These are phyloP conservation scores for Fusarium tuaranense DNA, from an alignment of 2,329 filamentous ascomycete species.

Conservation along the genomic window DNA sequence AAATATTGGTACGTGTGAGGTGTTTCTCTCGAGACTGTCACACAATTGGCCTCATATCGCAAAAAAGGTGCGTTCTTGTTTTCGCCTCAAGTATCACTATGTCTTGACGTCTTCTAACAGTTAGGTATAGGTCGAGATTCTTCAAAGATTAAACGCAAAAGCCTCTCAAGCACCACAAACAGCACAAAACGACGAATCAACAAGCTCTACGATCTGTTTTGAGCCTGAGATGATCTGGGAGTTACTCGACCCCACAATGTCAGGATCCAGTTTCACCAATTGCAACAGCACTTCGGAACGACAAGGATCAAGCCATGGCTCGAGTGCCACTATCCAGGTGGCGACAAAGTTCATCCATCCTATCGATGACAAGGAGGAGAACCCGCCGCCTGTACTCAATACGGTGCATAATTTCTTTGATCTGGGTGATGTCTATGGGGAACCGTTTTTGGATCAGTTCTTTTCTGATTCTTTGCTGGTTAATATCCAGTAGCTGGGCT, in stretches of 20 bases:
- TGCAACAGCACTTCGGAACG: neutral
- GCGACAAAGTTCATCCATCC: conserved; percentile 43
- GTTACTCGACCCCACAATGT: conserved; percentile 31
- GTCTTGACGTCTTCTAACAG: fast-evolving
- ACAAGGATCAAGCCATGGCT: neutral
- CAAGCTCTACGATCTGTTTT: conserved; percentile 26
- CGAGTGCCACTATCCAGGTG: conserved; percentile 37
- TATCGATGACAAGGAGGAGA: conserved; percentile 9
- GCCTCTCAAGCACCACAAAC: conserved; percentile 13
- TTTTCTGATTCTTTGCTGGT: conserved; percentile 37
- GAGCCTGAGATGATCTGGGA: conserved; percentile 41
- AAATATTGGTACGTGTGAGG: conserved; percentile 31
- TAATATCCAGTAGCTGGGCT: conserved; percentile 15
- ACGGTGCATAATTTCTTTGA: conserved; percentile 23
- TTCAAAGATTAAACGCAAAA: conserved; percentile 28
- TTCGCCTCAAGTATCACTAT: fast-evolving
- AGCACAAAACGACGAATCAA: neutral
- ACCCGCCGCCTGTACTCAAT: neutral
- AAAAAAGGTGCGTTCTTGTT: conserved; percentile 24
- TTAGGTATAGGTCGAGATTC: conserved; percentile 14
- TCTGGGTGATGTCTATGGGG: conserved; percentile 28
- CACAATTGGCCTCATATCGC: conserved; percentile 36
- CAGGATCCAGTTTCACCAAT: neutral
- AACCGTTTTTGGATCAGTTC: conserved; percentile 39
- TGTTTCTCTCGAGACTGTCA: conserved; percentile 10